Percentiles rank a stretch among this genome's conserved stretches.
Evolutionary conservation across 805 yeast species (phyloP).

Genomic region (Kluyveromyces wickerhamii): DNA sequence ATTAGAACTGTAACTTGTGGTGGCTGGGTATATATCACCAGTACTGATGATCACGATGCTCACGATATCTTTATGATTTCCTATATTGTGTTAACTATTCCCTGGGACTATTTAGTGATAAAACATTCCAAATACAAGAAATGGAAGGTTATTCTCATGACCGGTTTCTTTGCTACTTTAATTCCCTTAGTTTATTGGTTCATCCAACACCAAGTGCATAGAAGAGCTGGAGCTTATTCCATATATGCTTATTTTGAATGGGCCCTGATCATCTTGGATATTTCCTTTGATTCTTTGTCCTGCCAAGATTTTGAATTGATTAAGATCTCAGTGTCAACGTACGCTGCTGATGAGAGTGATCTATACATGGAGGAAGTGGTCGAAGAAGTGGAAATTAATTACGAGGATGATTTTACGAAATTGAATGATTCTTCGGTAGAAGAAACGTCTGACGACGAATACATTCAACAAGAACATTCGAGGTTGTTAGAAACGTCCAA

Average conservation of each 20-base stretch:
- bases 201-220: slow-evolving; percentile 87
- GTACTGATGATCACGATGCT: slow-evolving; percentile 93
- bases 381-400: slow-evolving; percentile 4
- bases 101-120: slow-evolving; percentile 73
- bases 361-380: slow-evolving; percentile 18
- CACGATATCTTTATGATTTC: slow-evolving; percentile 94
- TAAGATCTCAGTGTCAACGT: slow-evolving; percentile 41
- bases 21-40: slow-evolving; percentile 97
- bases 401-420: not conserved
- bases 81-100: slow-evolving; percentile 80
- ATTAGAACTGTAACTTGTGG: slow-evolving; percentile 93
- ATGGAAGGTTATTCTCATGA: slow-evolving; percentile 45
- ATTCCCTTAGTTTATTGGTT: slow-evolving; percentile 83
- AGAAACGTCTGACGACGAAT: slow-evolving; percentile 4
- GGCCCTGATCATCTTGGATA: slow-evolving; percentile 76
- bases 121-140: slow-evolving; percentile 32
- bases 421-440: slow-evolving; percentile 7
- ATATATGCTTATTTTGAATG: slow-evolving; percentile 93
- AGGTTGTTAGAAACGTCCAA: slow-evolving; percentile 8
- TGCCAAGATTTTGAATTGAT: slow-evolving; percentile 49
- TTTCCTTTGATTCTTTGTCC: slow-evolving; percentile 78
- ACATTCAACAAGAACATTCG: slow-evolving; percentile 5
- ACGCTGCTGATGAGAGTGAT: slow-evolving; percentile 11
- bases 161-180: slow-evolving; percentile 59
- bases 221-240: slow-evolving; percentile 89